phyloP scores from a whole-genome alignment of 2,329 filamentous ascomycete species.

The Dothideomycetidae sp. region DNA sequence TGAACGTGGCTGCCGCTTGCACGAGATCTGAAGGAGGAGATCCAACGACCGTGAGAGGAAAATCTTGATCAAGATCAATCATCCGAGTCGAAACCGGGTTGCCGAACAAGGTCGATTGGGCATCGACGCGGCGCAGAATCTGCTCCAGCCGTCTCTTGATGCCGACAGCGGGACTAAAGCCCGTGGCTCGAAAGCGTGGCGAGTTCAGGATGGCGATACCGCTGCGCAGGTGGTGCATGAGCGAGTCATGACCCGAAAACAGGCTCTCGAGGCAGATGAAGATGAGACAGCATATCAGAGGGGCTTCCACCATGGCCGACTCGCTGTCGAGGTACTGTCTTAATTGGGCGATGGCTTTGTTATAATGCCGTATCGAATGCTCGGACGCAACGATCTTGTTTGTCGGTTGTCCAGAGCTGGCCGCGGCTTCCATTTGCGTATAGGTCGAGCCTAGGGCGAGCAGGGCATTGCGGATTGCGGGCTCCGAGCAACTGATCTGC shows the following conservation, averaged over 20 bases:
- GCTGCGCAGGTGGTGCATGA: constrained; percentile 20
- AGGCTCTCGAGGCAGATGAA: constrained; percentile 23
- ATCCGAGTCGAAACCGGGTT: not conserved
- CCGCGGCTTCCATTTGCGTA: constrained; percentile 12
- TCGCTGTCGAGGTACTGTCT: not conserved
- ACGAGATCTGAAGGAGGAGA: not conserved
- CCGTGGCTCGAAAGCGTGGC: not conserved
- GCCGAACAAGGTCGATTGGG: not conserved
- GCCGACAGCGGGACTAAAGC: not conserved
- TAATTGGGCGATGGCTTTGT: constrained; percentile 17
- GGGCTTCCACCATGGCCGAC: constrained; percentile 9
- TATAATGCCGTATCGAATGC: constrained; percentile 18
- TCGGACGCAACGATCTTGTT: not conserved
- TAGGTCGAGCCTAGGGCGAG: constrained; percentile 21
- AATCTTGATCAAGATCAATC: not conserved
- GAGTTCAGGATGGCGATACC: constrained; percentile 16
- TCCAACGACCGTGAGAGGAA: not conserved
- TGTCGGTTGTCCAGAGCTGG: not conserved
- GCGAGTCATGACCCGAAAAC: constrained; percentile 19
- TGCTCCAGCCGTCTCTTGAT: not conserved
- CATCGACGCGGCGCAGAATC: not conserved
- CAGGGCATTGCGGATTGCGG: constrained; percentile 21
- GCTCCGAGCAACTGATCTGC: constrained; percentile 20
- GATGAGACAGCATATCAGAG: constrained; percentile 21
- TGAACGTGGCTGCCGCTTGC: not conserved